phyloP scores from a whole-genome alignment of 1,284 basidiomycete genomes.

The Inonotus hispidus region DNA sequence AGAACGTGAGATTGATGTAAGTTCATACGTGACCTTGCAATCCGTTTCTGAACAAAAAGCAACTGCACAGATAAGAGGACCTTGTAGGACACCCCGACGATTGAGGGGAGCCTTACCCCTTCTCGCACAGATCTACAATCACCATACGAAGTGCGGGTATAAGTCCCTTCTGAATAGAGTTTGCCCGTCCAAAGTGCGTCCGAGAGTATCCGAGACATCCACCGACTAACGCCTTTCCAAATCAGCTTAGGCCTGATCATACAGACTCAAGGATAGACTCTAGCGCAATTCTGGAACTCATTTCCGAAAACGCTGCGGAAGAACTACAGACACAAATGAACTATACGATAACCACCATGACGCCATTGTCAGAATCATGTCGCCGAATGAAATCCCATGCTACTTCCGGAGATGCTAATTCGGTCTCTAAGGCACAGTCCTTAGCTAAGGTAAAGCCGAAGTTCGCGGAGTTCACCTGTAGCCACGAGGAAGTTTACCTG shows the following conservation, averaged over 20 bases:
- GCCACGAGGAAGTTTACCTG: conserved; percentile 62
- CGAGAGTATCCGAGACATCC: background rate
- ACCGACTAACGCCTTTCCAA: background rate
- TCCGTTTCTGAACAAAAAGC: background rate
- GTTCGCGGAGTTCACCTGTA: conserved; percentile 74
- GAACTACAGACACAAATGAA: conserved; percentile 46
- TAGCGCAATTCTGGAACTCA: conserved; percentile 48
- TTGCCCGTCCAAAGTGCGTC: conserved; percentile 70
- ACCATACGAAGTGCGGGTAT: conserved; percentile 70
- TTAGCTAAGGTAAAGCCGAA: conserved; percentile 58
- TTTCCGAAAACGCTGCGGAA: conserved; percentile 52
- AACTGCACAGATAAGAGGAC: conserved; percentile 37
- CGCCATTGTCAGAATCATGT: background rate
- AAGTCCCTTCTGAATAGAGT: conserved; percentile 54
- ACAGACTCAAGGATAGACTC: conserved; percentile 5
- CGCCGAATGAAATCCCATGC: background rate
- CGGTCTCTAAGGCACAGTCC: conserved; percentile 40
- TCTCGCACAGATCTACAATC: conserved; percentile 59
- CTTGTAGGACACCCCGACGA: conserved; percentile 67
- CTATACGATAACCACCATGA: background rate
- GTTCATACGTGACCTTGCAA: conserved; percentile 1
- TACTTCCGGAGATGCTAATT: background rate
- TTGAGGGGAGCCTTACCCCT: conserved; percentile 50
- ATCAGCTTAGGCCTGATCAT: conserved; percentile 9
- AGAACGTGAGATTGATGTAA: conserved; percentile 69